These are phyloP conservation scores for Heritiera fomes DNA, from an alignment of 345 rosid genomes.

Conservation along the genomic window DNA sequence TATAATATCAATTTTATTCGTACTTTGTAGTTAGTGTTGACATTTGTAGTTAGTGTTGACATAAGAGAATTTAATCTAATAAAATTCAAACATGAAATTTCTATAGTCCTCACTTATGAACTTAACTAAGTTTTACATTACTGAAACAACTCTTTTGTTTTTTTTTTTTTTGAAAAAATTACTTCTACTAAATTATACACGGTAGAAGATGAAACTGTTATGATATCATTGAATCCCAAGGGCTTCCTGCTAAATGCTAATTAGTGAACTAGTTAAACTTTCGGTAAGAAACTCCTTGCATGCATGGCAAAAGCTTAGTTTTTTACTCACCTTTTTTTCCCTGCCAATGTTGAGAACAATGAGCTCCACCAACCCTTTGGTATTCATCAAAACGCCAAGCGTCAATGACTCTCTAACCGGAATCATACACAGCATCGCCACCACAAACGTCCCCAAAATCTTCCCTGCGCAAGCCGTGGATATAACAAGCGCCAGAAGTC, in stretches of 20 bases:
- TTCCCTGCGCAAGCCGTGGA: slow-evolving; percentile 55
- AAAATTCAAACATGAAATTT: too few relatives aligned
- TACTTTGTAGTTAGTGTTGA: too few relatives aligned
- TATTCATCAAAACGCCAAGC: slow-evolving; percentile 35
- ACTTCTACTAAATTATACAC: too few relatives aligned
- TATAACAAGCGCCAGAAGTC: slow-evolving; percentile 43
- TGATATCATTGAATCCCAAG: not conserved
- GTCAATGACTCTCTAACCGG: slow-evolving; percentile 47
- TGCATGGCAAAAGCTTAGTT: not conserved
- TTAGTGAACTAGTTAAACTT: too few relatives aligned
- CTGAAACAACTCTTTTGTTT: too few relatives aligned
- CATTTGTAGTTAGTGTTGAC: too few relatives aligned
- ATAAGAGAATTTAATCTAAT: too few relatives aligned
- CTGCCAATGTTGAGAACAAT: not conserved
- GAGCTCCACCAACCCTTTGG: slow-evolving; percentile 10
- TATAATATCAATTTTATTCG: too few relatives aligned
- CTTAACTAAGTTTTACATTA: too few relatives aligned
- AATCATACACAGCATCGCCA: slow-evolving; percentile 43
- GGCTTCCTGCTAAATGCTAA: not conserved
- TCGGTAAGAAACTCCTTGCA: not conserved
- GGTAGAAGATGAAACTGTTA: too few relatives aligned
- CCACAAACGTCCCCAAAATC: slow-evolving; percentile 48
- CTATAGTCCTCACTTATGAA: too few relatives aligned
- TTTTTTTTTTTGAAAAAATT: too few relatives aligned
- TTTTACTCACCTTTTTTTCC: not conserved